Conservation (phyloP, 1,139 yeast species). For the Nakaseomyces nivariensis region DNA sequence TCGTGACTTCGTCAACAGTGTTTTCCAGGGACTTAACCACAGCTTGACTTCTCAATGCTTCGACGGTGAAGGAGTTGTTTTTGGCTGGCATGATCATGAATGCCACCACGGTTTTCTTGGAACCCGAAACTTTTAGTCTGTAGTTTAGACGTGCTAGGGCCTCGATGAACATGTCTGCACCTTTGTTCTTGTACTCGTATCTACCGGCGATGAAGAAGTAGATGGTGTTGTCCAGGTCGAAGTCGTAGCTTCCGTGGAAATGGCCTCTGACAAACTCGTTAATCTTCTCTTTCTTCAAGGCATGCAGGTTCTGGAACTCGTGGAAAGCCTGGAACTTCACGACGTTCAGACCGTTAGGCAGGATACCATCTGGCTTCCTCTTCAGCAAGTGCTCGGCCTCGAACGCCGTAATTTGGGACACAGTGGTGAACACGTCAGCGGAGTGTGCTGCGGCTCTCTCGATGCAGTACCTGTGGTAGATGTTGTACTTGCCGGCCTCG, state of each 20-base stretch:
- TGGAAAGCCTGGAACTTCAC: slow-evolving; percentile 95
- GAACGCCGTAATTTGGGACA: slow-evolving; percentile 90
- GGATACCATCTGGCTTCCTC: slow-evolving; percentile 94
- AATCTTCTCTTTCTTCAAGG: slow-evolving; percentile 80
- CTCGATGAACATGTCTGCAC: slow-evolving; percentile 92
- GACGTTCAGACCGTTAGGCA: slow-evolving; percentile 93
- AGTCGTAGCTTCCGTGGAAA: slow-evolving; percentile 92
- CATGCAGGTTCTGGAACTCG: slow-evolving; percentile 95
- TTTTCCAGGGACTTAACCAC: slow-evolving; percentile 85
- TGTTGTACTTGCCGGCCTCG: slow-evolving; percentile 96
- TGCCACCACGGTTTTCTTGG: slow-evolving; percentile 93
- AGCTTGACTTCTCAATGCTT: slow-evolving; percentile 92
- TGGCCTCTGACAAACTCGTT: slow-evolving; percentile 94
- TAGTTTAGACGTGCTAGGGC: slow-evolving; percentile 87
- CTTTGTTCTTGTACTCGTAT: slow-evolving; percentile 93
- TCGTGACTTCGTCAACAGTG: slow-evolving; percentile 83
- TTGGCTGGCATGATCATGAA: slow-evolving; percentile 97
- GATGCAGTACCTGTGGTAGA: slow-evolving; percentile 92
- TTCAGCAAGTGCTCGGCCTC: slow-evolving; percentile 89
- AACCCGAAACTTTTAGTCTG: slow-evolving; percentile 66
- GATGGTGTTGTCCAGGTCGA: slow-evolving; percentile 85
- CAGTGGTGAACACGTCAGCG: slow-evolving; percentile 95
- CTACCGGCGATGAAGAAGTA: slow-evolving; percentile 96
- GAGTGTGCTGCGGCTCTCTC: slow-evolving; percentile 95
- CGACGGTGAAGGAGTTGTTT: slow-evolving; percentile 89